Evolutionary conservation across 768 basidiomycete genomes (phyloP), one percentile per base, ranked within the genome.

Genomic region (Leccinum uliginosum): DNA sequence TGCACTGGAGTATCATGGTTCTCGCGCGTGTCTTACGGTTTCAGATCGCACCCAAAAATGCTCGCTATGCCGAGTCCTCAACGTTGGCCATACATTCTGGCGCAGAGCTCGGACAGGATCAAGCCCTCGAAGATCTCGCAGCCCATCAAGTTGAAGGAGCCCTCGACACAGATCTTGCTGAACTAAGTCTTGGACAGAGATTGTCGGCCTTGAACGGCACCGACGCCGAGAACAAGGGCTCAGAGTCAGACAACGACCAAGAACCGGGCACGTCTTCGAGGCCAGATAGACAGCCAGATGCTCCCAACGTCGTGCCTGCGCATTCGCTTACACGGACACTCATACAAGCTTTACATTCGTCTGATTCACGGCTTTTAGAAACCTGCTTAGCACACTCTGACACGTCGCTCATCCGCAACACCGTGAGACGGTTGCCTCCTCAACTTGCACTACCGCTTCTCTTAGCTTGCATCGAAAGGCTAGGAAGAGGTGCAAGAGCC

Each of bases 321-420:
- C 85, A 87, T 61, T 95, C 96, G 0, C 81, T 98, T 57, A 92
- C 96, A 26, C 87, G 93, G 54, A 95, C 96, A 26, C 80, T 99
- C 50, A 91, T 96, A 56, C 97, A 99, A 74, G 96, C 97, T 0
- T 75, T 99, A 26, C 97, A 99, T 70, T 98, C 97, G 1, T 87
- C 90, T 19, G 97, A 99, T 76, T 82, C 89, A 3, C 83, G 84
- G 10, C 76, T 98, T 35, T 75, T 98, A 58, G 92, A 97, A 67
- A 87, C 87, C 24, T 96, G 94, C 73, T 74, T 96, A 29, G 76
- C 83, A 1, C 91, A 98, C 72, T 89, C 92, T 17, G 87, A 95
- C 64, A 76, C 80, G n/a, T 71, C 76, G 2, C 76, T 99, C 48
- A 89, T 99, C 57, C 81, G 85, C 47, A 91, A 93, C 67, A 97